Evolutionary conservation across 805 yeast species (phyloP).

Genomic region (Candida pseudoglaebosa): DNA sequence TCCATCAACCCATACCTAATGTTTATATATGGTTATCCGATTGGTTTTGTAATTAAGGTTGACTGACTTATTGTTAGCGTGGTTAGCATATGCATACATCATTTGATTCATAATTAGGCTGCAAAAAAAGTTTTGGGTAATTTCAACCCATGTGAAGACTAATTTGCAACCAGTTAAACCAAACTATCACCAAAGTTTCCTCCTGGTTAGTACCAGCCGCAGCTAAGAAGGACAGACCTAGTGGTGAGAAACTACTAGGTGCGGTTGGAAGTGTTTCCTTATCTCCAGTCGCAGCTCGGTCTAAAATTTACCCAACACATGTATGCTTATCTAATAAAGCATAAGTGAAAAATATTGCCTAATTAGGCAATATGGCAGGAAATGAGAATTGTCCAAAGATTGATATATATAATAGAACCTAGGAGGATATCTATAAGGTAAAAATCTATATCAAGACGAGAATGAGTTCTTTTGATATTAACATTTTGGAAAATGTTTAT

Average conservation of each 20-base stretch:
- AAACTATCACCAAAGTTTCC: too few species aligned
- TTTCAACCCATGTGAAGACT: not conserved
- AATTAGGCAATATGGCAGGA: not conserved
- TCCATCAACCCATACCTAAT: too few species aligned
- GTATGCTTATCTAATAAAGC: not conserved
- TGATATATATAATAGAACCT: too few species aligned
- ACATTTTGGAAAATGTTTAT: slow-evolving; percentile 33
- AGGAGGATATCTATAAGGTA: too few species aligned
- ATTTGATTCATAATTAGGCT: not conserved
- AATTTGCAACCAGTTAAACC: not conserved
- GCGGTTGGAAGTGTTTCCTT: too few species aligned
- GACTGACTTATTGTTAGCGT: too few species aligned
- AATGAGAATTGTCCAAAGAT: not conserved
- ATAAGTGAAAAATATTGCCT: not conserved
- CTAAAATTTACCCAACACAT: not conserved
- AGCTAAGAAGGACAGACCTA: too few species aligned
- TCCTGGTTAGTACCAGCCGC: too few species aligned
- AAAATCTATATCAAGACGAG: too few species aligned
- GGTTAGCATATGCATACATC: not conserved
- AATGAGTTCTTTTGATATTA: slow-evolving; percentile 27
- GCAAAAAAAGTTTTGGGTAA: slow-evolving; percentile 1
- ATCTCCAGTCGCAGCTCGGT: too few species aligned
- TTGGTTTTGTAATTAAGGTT: too few species aligned
- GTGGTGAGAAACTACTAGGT: not conserved
- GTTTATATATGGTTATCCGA: too few species aligned